These are phyloP conservation scores for Erysimum pusillum DNA, from an alignment of 441 rosid species.

Conservation along the genomic window DNA sequence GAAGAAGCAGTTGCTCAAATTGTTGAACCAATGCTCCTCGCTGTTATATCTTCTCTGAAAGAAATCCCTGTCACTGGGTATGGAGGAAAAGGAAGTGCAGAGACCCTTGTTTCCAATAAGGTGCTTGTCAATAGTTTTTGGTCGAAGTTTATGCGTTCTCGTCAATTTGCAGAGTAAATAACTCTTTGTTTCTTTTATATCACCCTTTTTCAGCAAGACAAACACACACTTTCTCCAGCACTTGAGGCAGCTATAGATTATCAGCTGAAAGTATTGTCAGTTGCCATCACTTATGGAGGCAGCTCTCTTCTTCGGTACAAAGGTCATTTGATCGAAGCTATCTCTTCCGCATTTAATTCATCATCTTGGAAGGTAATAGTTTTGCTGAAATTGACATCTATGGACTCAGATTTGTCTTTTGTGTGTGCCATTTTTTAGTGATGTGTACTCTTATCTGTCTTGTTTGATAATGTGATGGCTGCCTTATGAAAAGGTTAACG, in stretches of 20 bases:
- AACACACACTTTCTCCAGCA: slow-evolving; percentile 91
- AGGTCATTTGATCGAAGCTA: slow-evolving; percentile 82
- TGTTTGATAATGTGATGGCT: slow-evolving; percentile 33
- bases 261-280: slow-evolving; percentile 90
- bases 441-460: slow-evolving; percentile 28
- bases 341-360: slow-evolving; percentile 87
- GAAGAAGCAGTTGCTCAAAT: slow-evolving; percentile 88
- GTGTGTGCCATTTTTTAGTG: slow-evolving; percentile 21
- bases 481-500: slow-evolving; percentile 73
- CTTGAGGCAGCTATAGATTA: slow-evolving; percentile 96
- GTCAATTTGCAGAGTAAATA: slow-evolving; percentile 38
- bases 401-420: slow-evolving; percentile 23
- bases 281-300: slow-evolving; percentile 93
- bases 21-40: slow-evolving; percentile 86
- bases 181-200: slow-evolving; percentile 18
- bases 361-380: slow-evolving; percentile 96
- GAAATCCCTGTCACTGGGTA: slow-evolving; percentile 93
- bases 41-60: slow-evolving; percentile 87
- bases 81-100: slow-evolving; percentile 80
- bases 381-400: slow-evolving; percentile 24
- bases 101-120: slow-evolving; percentile 68
- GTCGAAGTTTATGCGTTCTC: slow-evolving; percentile 8
- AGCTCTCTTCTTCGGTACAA: slow-evolving; percentile 81
- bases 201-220: slow-evolving; percentile 59
- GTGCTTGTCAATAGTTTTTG: slow-evolving; percentile 54